A percentile compares a stretch with the other conserved stretches of the same genome.
These are phyloP conservation scores for Euphrasia confusa DNA, from an alignment of 257 asterid genomes.

Conservation along the genomic window DNA sequence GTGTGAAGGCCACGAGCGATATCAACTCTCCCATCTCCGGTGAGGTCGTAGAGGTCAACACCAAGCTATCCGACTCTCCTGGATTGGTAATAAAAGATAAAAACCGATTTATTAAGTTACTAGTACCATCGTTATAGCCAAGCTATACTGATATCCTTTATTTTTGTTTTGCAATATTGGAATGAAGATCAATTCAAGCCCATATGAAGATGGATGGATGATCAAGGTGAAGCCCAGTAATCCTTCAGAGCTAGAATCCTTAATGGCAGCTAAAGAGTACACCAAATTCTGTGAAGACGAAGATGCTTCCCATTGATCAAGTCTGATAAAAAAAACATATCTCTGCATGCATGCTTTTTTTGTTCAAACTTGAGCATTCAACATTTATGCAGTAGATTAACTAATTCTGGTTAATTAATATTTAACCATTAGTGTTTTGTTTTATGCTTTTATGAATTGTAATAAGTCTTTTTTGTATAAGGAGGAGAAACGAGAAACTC, in stretches of 20 bases:
- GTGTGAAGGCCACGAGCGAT: conserved; percentile 93
- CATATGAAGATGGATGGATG: conserved; percentile 95
- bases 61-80: conserved; percentile 57
- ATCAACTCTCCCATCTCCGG: conserved; percentile 87
- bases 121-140: background rate
- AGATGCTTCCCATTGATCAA: conserved; percentile 43
- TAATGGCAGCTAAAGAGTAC: conserved; percentile 68
- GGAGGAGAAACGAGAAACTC: no score
- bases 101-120: background rate
- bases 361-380: conserved; percentile 20
- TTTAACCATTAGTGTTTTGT: background rate
- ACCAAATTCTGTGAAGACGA: conserved; percentile 87
- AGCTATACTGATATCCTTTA: background rate
- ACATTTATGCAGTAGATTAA: background rate
- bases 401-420: background rate
- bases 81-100: conserved; percentile 51
- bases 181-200: conserved; percentile 67
- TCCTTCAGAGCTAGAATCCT: conserved; percentile 56
- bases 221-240: conserved; percentile 75
- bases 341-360: background rate
- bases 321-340: background rate
- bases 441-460: no score
- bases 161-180: background rate
- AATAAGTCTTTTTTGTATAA: no score
- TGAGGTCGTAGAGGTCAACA: conserved; percentile 68